Base-by-base conservation (phyloP, 2,329 filamentous ascomycete species). In the Fusarium brachygibbosum region DNA sequence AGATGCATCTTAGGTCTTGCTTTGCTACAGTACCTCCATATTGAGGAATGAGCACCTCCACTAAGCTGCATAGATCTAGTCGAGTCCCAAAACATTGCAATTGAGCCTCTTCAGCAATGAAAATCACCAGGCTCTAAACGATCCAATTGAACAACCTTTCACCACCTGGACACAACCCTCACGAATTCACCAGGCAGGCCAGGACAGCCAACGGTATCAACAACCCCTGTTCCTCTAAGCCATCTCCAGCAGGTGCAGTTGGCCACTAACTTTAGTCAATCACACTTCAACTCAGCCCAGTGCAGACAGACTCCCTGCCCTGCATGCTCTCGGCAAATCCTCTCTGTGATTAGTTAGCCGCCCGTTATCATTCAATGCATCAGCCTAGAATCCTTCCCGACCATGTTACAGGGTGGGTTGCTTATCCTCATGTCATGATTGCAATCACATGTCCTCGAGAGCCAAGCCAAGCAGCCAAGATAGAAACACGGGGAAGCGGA, bases 241-340 rank as follows among this genome's bases (percentile, higher is more conserved):
- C 66, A 53, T 59, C 57, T 70, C 44, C 29, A 70, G 67, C 42
- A 68, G 66, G 67, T 69, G 66, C 53, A 64, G 34, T 46, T 68
- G 37, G 57, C 34, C 35, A 64, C 45, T 52, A 49, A 70, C 57
- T 56, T 67, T 70, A 35, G 49, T 44, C 49, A 28, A 62, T 48
- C 62, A 54, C 63, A 62, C 57, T 63, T 66, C 58, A 37, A 50
- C 32, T 50, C 48, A 50, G 48, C 32, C 23, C 48, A 28, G 46
- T 28, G 41, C 25, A 44, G 11, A 29, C 23, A 29, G 25, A 14
- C 31, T 45, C 42, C 48, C 23, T 40, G 48, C 25, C 52, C 52
- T 53, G 51, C 41, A 35, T 55, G 51, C 17, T 50, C 34, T 69
- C 44, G 58, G 46, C 31, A 48, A 52, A 53, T 34, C 25, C 28